A percentile compares a stretch with the other conserved stretches of the same genome.
Conservation (phyloP, 164 flowering plant genomes). For the Chloranthus sessilifolius region DNA sequence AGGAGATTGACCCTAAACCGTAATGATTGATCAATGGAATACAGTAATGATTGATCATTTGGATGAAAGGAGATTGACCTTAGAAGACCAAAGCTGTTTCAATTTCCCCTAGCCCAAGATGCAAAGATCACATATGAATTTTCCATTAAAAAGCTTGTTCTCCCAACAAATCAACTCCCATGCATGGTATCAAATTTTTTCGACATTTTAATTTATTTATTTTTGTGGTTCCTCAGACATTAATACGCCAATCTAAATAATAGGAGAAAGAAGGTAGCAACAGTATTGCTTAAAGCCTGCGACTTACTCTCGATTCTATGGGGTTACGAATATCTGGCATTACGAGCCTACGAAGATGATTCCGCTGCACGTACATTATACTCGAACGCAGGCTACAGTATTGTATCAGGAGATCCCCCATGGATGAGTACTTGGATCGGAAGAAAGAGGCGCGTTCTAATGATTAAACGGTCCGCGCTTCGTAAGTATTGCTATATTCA, state of each 20-base stretch:
- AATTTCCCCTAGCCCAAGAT: no score
- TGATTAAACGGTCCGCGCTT: constrained; percentile 44
- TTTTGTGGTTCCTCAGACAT: background rate
- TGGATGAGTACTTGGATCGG: constrained; percentile 78
- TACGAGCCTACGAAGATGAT: constrained; percentile 81
- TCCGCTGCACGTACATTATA: constrained; percentile 63
- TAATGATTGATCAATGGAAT: no score
- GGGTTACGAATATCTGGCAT: constrained; percentile 66
- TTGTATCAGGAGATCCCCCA: constrained; percentile 58
- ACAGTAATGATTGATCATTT: no score
- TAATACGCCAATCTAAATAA: constrained; percentile 1
- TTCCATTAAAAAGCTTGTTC: no score
- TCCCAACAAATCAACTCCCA: no score
- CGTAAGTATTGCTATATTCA: constrained; percentile 14
- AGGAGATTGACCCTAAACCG: no score
- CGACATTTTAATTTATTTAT: background rate
- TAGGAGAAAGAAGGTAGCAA: constrained; percentile 79
- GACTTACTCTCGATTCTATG: constrained; percentile 46
- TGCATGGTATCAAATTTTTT: no score
- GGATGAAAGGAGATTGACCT: no score
- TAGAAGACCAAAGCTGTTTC: no score
- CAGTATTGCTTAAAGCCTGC: constrained; percentile 71
- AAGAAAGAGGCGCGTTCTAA: constrained; percentile 61
- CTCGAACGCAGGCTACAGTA: constrained; percentile 59
- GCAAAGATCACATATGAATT: no score